Evolutionary conservation across 2,329 filamentous ascomycete species (phyloP), one percentile per base, ranked within the genome.

Genomic region (Cladorrhinum sp.): DNA sequence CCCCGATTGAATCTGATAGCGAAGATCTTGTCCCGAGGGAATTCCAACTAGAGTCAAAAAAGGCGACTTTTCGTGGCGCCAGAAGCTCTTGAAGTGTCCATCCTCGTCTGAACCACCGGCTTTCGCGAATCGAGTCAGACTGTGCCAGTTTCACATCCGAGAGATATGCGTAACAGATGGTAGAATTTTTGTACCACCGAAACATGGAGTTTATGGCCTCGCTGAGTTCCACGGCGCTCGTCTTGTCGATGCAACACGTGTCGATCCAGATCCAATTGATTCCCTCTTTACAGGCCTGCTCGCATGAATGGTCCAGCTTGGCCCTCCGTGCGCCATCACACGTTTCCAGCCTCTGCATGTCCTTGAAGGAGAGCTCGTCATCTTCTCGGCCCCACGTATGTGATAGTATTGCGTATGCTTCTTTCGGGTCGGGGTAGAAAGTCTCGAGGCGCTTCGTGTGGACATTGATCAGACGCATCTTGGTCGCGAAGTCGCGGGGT

Each of bases 391-490:
- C 58, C 61, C 61, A 63, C 12, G 55, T 60, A 20, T 63, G 58
- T 8, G 61, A 63, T 6, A 63, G 48, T n/a, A 60, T 60, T 16
- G 61, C 61, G 55, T 63, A 63, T 0, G n/a, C 6, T 14, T 50
- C 36, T n/a, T 23, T 30, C 12, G 55, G 55, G 2, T 50, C 24
- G 5, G 23, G 24, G 24, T 33, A 33, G n/a, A 50, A 57, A 3
- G 5, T 50, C 18, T 57, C 24, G 42, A 57, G 46, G 18, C 55
- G 21, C n/a, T 50, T 49, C 10, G 42, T 33, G 23, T 33, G 39
- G n/a, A 33, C 26, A 42, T 57, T 51, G 6, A 57, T 24, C 12
- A 57, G 55, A n/a, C 55, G 46, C 55, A 57, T 57, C 4, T 52
- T 21, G 24, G 10, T 18, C 8, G 24, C 8, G 28, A 16, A 24